Evolutionary conservation across 2,329 filamentous ascomycete genomes (phyloP).

Genomic region (Botrytis byssoidea): DNA sequence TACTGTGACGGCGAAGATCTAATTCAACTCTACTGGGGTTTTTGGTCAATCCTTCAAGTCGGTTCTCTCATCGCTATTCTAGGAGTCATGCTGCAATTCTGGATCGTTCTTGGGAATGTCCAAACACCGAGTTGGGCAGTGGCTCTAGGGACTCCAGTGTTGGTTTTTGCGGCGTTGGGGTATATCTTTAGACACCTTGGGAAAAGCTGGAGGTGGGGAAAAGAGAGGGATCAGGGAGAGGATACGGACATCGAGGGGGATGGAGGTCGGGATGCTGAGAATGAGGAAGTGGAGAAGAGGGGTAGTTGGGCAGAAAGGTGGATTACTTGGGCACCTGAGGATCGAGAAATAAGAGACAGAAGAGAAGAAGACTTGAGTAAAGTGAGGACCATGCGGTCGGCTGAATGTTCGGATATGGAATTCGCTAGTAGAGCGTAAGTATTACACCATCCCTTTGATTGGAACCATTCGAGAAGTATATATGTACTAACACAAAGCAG

Average conservation of each 20-base stretch:
- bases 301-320: conserved; percentile 5
- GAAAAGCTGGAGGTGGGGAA: conserved; percentile 10
- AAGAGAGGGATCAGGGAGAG: not conserved
- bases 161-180: conserved; percentile 50
- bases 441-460: no score
- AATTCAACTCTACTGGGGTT: conserved; percentile 59
- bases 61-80: conserved; percentile 58
- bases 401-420: conserved; percentile 3
- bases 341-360: not conserved
- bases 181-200: conserved; percentile 39
- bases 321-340: conserved; percentile 11
- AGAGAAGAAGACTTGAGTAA: not conserved
- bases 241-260: not conserved
- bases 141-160: conserved; percentile 58
- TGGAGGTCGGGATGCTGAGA: not conserved
- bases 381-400: not conserved
- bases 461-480: not conserved
- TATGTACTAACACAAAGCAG: not conserved
- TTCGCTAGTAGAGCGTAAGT: conserved; percentile 6
- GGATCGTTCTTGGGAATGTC: conserved; percentile 49
- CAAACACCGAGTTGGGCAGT: conserved; percentile 60
- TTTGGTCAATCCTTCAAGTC: conserved; percentile 59
- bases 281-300: not conserved
- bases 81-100: conserved; percentile 54
- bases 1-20: conserved; percentile 61